Base-by-base conservation (phyloP, 163 green algal species). In the Scenedesmus sp. region DNA sequence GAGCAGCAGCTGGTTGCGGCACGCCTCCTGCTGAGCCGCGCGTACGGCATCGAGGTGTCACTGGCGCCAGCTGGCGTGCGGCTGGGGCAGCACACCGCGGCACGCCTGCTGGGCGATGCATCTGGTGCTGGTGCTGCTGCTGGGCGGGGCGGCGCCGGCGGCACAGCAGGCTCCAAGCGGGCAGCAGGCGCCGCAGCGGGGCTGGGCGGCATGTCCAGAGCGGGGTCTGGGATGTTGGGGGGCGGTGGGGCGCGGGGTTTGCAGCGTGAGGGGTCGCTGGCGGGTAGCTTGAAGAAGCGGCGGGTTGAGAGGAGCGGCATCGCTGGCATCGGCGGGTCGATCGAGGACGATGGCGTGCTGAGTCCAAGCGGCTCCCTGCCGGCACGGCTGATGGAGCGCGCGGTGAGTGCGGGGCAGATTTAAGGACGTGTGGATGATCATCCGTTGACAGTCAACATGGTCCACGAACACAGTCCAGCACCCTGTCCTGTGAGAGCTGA, bases 281-380 rank as follows among this genome's bases (percentile, higher is more conserved):
- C 85, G 3, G 72, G 85, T 4, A 85, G 70, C 30, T 44, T 79
- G 70, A 90, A 90, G 70, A 84, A 78, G 72, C 85, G 85, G 12
- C 12, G n/a, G 44, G 43, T 85, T 35, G 85, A 85, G 44, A n/a
- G 70, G 0, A 90, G 68, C 73, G 44, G 85, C 73, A 56, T 79
- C 20, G 83, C 37, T 59, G 85, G 68, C 24, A 51, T 83, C 59
- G 85, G 44, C 7, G 61, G 70, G 13, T 4, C 51, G 37, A 35
- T 56, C 20, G 85, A 44, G 16, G 85, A 90, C 73, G 85, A 90
- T 59, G 85, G 72, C 1, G 85, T 90, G 33, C 16, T 90, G 30
- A 90, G 85, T 30, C 85, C 85, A 1, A 90, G 85, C 33, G 78
- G 72, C 10, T 90, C 85, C 6, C 72, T 85, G 33, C 85, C 85